Percentiles rank a stretch among this genome's conserved stretches.
phyloP scores from a whole-genome alignment of 768 basidiomycete species.

The Clathrus columnatus region DNA sequence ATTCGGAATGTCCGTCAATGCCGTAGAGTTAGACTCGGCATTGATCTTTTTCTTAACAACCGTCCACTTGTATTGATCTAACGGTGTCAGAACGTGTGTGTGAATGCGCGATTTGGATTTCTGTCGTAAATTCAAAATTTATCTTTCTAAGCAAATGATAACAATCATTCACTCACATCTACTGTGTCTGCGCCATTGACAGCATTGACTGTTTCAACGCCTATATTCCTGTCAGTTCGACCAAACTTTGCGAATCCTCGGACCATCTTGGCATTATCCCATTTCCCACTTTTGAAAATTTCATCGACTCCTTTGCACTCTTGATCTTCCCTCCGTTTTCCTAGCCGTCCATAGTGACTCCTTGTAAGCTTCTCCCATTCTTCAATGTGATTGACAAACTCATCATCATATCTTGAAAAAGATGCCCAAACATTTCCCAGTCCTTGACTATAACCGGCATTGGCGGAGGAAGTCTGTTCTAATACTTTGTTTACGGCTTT shows the following conservation, averaged over 20 bases:
- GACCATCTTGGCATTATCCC: conserved; percentile 78
- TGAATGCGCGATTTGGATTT: conserved; percentile 5
- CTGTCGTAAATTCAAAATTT: neutral
- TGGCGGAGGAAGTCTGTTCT: conserved; percentile 34
- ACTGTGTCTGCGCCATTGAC: no score
- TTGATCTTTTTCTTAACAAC: conserved; percentile 8
- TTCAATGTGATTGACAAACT: conserved; percentile 53
- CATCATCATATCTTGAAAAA: conserved; percentile 73
- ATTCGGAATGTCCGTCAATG: neutral
- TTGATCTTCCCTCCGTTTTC: conserved; percentile 29
- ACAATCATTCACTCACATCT: conserved; percentile 23
- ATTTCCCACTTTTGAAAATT: conserved; percentile 44
- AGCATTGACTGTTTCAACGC: conserved; percentile 26
- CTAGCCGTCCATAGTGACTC: conserved; percentile 28
- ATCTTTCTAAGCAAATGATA: neutral
- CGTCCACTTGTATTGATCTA: conserved; percentile 14
- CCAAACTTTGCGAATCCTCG: conserved; percentile 61
- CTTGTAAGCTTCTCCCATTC: conserved; percentile 51
- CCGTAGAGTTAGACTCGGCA: conserved; percentile 24
- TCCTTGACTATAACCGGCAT: conserved; percentile 21
- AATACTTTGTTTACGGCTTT: conserved; percentile 50
- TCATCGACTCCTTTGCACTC: conserved; percentile 29
- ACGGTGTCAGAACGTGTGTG: conserved; percentile 13
- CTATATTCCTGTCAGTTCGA: conserved; percentile 22
- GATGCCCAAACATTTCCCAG: conserved; percentile 52